A percentile compares a stretch with the other conserved stretches of the same genome.
Conservation (phyloP, 2,329 filamentous ascomycete species). For the Monosporascus sp. region DNA sequence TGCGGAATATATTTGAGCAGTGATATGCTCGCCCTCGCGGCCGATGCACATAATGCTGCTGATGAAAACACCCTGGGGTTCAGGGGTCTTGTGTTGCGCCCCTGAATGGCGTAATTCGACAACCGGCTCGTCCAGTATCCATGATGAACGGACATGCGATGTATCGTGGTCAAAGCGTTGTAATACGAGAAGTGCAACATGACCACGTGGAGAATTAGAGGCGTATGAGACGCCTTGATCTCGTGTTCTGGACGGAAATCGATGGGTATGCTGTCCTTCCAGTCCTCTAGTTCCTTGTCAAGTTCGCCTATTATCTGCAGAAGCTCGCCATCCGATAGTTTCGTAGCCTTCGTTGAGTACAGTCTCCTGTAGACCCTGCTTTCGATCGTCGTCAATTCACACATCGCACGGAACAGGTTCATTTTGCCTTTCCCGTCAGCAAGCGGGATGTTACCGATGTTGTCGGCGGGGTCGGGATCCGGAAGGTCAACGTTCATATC, state of each 20-base stretch:
- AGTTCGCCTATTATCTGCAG: slow-evolving; percentile 94
- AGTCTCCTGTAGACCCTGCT: slow-evolving; percentile 89
- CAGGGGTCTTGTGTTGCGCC: slow-evolving; percentile 80
- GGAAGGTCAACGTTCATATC: slow-evolving; percentile 95
- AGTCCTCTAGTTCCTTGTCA: slow-evolving; percentile 83
- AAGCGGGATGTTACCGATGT: slow-evolving; percentile 89
- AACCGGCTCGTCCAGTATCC: slow-evolving; percentile 96
- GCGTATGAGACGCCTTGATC: slow-evolving; percentile 87
- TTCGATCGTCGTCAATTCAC: slow-evolving; percentile 85
- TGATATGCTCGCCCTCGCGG: slow-evolving; percentile 87
- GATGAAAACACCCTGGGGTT: slow-evolving; percentile 95
- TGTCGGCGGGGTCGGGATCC: slow-evolving; percentile 83
- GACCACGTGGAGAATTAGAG: slow-evolving; percentile 89
- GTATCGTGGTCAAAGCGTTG: slow-evolving; percentile 95
- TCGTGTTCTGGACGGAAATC: slow-evolving; percentile 97
- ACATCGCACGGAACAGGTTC: slow-evolving; percentile 92
- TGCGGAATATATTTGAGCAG: slow-evolving; percentile 94
- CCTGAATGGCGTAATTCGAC: slow-evolving; percentile 92
- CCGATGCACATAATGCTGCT: slow-evolving; percentile 85
- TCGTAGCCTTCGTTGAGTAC: slow-evolving; percentile 88
- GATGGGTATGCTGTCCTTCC: slow-evolving; percentile 92
- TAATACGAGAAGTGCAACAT: slow-evolving; percentile 96
- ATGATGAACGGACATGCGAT: slow-evolving; percentile 96
- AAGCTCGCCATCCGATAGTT: slow-evolving; percentile 86
- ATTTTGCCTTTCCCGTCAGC: slow-evolving; percentile 86